Evolutionary conservation across 176 grass and related monocot genomes (phyloP).

Genomic region (Tillandsia fasciculata): DNA sequence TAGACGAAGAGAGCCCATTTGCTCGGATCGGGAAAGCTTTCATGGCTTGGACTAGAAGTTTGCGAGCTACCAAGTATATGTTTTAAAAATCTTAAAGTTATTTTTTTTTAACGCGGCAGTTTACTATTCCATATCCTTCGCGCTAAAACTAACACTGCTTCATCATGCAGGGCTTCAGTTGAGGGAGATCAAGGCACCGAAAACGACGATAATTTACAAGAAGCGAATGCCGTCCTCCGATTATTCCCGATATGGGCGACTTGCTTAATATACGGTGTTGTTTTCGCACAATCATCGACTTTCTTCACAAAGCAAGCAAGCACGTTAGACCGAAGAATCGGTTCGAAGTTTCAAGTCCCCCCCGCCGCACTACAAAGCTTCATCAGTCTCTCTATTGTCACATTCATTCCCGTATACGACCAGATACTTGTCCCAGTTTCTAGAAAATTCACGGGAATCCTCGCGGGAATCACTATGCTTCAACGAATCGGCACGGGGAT

Average conservation of each 20-base stretch:
- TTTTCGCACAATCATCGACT: conserved; percentile 45
- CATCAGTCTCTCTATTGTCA: conserved; percentile 25
- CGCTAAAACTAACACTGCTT: too few relatives aligned
- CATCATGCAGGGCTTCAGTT: conserved; percentile 11
- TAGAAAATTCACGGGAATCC: conserved; percentile 20
- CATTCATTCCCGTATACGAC: conserved; percentile 42
- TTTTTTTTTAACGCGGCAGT: not conserved
- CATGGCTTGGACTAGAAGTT: conserved; percentile 11
- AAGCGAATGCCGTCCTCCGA: conserved; percentile 14
- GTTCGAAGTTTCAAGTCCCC: conserved; percentile 14
- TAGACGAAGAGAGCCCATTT: not conserved
- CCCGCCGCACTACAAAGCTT: conserved; percentile 34
- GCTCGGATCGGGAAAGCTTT: conserved; percentile 17
- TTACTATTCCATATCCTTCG: not conserved
- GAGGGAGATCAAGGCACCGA: not conserved
- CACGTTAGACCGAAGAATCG: conserved; percentile 35
- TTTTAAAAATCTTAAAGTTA: not conserved
- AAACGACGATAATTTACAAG: not conserved
- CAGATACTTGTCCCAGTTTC: conserved; percentile 23
- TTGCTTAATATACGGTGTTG: conserved; percentile 31
- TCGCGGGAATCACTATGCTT: conserved; percentile 38
- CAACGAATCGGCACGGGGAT: conserved; percentile 44
- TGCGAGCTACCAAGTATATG: not conserved
- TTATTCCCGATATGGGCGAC: conserved; percentile 39
- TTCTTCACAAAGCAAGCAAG: conserved; percentile 44